Base-by-base conservation (phyloP, 2,329 filamentous ascomycete species). In the Penicillium sclerotigenum region DNA sequence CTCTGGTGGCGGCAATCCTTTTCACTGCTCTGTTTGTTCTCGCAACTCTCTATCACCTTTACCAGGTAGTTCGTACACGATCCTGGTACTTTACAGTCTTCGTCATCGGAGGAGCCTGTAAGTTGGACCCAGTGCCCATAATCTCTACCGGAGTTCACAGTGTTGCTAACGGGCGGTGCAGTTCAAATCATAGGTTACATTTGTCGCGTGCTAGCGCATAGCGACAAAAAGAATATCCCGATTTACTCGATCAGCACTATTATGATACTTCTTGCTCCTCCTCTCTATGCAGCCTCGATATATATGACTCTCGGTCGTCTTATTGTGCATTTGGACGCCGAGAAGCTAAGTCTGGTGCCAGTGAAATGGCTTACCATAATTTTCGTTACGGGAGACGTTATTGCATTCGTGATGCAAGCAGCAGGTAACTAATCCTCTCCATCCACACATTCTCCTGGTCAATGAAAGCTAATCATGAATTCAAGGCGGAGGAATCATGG, bases 221-320 rank as follows among this genome's bases (percentile, higher is more conserved):
- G 47, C 42, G 16, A 67, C 31, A 62, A 22, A 7, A 46, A 54
- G 8, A 47, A 42, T 14, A 52, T 58, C 2, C 43, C 41, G 1
- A 48, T 62, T 7, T 80, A 74, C 63, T 72, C 77, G 55, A 69
- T 79, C 47, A 74, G 79, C 55, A 66, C 66, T 2, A 59, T 80
- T 28, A 70, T 80, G 58, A 72, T 80, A 28, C 70, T 81, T 9
- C 68, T 81, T 11, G 79, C 77, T 0, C 79, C 79, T 0, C 75
- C 75, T 4, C 74, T 81, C 33, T 76, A 79, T 54, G 79, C 79
- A 7, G 79, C 79, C 10, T 75, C 75, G 0, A 77, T 80, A 59
- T 81, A 81, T 58, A 81, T 80, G 67, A 67, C 73, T 13, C 75
- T 81, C 42, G 75, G 73, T 34, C 73, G 79, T 14, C 73, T 81